A percentile compares a stretch with the other conserved stretches of the same genome.
Evolutionary conservation across 1,284 basidiomycete species (phyloP).

Genomic region (Grifola frondosa): DNA sequence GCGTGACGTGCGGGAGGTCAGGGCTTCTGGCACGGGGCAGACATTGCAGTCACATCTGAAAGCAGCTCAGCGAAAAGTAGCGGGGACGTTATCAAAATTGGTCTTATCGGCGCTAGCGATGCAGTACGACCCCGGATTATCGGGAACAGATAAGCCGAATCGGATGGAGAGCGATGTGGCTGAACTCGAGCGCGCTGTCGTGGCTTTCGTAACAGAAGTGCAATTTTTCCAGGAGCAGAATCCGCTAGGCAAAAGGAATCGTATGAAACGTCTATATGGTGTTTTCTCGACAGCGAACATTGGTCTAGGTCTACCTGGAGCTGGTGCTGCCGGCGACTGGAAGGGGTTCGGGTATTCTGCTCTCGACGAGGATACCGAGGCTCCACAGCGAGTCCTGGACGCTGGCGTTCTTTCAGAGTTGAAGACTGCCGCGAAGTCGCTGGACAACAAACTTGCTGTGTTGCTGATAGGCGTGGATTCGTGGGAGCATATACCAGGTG

Average conservation of each 20-base stretch:
- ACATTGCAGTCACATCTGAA: conserved; percentile 57
- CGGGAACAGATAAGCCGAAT: conserved; percentile 61
- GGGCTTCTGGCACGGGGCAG: conserved; percentile 45
- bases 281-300: conserved; percentile 63
- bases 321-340: conserved; percentile 68
- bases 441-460: conserved; percentile 43
- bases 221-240: conserved; percentile 52
- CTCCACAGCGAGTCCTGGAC: conserved; percentile 49
- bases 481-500: conserved; percentile 11
- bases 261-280: conserved; percentile 59
- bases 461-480: conserved; percentile 10
- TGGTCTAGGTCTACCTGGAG: conserved; percentile 72
- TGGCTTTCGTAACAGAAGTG: conserved; percentile 71
- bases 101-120: conserved; percentile 76
- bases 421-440: conserved; percentile 42
- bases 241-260: conserved; percentile 30
- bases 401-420: conserved; percentile 56
- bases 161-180: conserved; percentile 76
- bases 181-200: conserved; percentile 74
- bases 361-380: conserved; percentile 45
- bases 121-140: conserved; percentile 69
- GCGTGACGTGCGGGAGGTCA: conserved; percentile 44
- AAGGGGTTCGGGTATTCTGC: conserved; percentile 79
- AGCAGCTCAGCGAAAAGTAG: conserved; percentile 74
- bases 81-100: conserved; percentile 73